Evolutionary conservation across 2,329 filamentous ascomycete genomes (phyloP).

Genomic region (Verticillium alfalfae): DNA sequence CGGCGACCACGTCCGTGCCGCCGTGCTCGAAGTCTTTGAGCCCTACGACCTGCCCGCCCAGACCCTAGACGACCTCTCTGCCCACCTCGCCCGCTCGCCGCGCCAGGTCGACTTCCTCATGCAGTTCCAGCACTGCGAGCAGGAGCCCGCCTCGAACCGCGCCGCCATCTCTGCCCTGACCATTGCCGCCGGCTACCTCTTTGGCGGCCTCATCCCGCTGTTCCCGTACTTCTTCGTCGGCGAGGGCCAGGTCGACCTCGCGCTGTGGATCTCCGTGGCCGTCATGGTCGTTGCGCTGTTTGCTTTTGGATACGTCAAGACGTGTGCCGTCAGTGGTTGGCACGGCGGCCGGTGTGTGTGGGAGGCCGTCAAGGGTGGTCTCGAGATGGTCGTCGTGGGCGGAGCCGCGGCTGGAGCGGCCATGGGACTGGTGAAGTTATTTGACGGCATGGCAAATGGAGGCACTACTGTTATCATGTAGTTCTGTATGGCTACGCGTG

Average conservation of each 20-base stretch:
- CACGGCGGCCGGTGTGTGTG: conserved; percentile 8
- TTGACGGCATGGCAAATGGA: conserved; percentile 9
- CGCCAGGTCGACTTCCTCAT: conserved; percentile 52
- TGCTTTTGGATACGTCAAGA: conserved; percentile 62
- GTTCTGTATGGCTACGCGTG: background rate
- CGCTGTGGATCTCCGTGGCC: conserved; percentile 52
- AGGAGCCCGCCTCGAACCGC: conserved; percentile 34
- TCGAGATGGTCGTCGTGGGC: conserved; percentile 34
- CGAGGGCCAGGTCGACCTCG: conserved; percentile 29
- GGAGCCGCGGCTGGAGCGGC: conserved; percentile 28
- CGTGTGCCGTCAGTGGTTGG: conserved; percentile 32
- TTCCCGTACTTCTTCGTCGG: conserved; percentile 61
- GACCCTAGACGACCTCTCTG: conserved; percentile 9
- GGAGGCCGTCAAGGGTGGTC: conserved; percentile 19
- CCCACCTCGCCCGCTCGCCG: conserved; percentile 21
- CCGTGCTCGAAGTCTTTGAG: conserved; percentile 42
- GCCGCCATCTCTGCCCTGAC: conserved; percentile 55
- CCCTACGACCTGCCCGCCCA: conserved; percentile 40
- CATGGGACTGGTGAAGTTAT: conserved; percentile 28
- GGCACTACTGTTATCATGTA: background rate
- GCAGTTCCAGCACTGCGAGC: conserved; percentile 49
- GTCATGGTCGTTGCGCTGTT: conserved; percentile 58
- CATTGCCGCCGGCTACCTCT: conserved; percentile 63
- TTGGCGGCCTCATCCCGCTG: conserved; percentile 66
- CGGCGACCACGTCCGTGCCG: conserved; percentile 29